A percentile compares a stretch with the other conserved stretches of the same genome.
These are phyloP conservation scores for Tolypocladium cylindrosporum DNA, from an alignment of 2,329 filamentous ascomycete species.

Conservation along the genomic window DNA sequence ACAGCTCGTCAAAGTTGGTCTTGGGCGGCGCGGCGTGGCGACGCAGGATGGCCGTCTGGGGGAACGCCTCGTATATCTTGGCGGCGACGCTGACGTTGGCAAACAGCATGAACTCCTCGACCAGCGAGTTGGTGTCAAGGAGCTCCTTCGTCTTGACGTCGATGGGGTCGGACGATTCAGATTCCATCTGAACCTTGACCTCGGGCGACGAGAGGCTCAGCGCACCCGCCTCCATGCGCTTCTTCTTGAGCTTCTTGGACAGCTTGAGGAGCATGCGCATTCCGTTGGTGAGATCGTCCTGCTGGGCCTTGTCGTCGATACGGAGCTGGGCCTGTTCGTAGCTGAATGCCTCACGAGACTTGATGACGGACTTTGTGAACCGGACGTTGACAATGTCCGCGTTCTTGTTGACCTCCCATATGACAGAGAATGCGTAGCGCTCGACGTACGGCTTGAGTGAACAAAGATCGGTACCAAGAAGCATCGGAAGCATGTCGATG, in stretches of 20 bases:
- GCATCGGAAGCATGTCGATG: constrained; percentile 97
- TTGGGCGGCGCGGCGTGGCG: constrained; percentile 88
- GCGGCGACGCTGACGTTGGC: constrained; percentile 91
- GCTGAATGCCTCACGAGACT: constrained; percentile 91
- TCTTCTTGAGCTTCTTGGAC: constrained; percentile 87
- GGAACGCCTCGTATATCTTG: constrained; percentile 85
- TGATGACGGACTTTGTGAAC: constrained; percentile 97
- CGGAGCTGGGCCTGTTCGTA: constrained; percentile 93
- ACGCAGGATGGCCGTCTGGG: constrained; percentile 87
- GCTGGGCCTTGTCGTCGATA: constrained; percentile 80
- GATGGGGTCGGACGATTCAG: constrained; percentile 89
- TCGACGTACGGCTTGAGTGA: constrained; percentile 98
- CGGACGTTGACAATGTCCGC: constrained; percentile 77
- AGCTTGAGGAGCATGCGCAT: constrained; percentile 82
- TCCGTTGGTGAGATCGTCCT: constrained; percentile 80
- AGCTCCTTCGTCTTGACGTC: constrained; percentile 94
- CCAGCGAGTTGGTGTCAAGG: constrained; percentile 91
- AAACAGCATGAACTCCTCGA: constrained; percentile 98
- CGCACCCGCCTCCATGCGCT: constrained; percentile 92
- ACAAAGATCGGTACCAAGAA: constrained; percentile 91
- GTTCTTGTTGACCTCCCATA: constrained; percentile 81
- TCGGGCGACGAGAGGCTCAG: constrained; percentile 96
- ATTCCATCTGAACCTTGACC: constrained; percentile 90
- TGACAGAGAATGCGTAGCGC: constrained; percentile 72
- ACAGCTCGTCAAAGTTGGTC: constrained; percentile 91